Percentiles rank a stretch among this genome's conserved stretches.
Evolutionary conservation across 2,329 filamentous ascomycete species (phyloP).

Genomic region (Sclerotinia nivalis): DNA sequence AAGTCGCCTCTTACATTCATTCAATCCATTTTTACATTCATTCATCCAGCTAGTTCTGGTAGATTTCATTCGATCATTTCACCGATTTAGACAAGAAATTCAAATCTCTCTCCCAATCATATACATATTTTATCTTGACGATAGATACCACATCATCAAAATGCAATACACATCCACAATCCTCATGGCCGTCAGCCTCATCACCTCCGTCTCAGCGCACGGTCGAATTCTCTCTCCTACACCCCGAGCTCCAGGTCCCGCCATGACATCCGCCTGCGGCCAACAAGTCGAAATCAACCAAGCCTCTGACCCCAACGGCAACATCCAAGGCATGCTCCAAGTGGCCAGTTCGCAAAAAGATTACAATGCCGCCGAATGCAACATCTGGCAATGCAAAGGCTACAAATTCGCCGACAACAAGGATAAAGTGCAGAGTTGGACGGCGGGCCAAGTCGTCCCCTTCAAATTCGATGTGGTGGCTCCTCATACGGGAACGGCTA

Average conservation of each 20-base stretch:
- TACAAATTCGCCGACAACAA: conserved; percentile 49
- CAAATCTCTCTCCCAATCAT: not conserved
- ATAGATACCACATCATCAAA: conserved; percentile 8
- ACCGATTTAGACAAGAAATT: not conserved
- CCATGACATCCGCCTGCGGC: conserved; percentile 47
- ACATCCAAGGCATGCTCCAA: conserved; percentile 43
- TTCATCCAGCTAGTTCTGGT: conserved; percentile 25
- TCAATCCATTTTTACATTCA: conserved; percentile 17
- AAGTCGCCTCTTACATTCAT: conserved; percentile 24
- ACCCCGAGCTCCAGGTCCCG: conserved; percentile 47
- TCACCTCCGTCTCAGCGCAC: conserved; percentile 49
- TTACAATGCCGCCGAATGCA: conserved; percentile 38
- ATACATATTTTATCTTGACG: not conserved
- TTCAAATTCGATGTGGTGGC: conserved; percentile 48
- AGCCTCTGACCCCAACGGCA: conserved; percentile 35
- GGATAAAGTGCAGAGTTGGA: conserved; percentile 47
- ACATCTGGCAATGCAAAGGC: conserved; percentile 52
- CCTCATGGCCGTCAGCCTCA: conserved; percentile 34
- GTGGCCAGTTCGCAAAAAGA: conserved; percentile 41
- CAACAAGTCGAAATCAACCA: conserved; percentile 45
- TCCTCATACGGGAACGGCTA: conserved; percentile 55
- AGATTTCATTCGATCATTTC: conserved; percentile 15
- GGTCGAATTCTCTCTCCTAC: conserved; percentile 49
- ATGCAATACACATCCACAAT: conserved; percentile 37
- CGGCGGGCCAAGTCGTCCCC: conserved; percentile 47